Percentiles rank a stretch among this genome's conserved stretches.
Evolutionary conservation across 2,329 filamentous ascomycete species (phyloP).

Genomic region (Ophiostoma ulmi): DNA sequence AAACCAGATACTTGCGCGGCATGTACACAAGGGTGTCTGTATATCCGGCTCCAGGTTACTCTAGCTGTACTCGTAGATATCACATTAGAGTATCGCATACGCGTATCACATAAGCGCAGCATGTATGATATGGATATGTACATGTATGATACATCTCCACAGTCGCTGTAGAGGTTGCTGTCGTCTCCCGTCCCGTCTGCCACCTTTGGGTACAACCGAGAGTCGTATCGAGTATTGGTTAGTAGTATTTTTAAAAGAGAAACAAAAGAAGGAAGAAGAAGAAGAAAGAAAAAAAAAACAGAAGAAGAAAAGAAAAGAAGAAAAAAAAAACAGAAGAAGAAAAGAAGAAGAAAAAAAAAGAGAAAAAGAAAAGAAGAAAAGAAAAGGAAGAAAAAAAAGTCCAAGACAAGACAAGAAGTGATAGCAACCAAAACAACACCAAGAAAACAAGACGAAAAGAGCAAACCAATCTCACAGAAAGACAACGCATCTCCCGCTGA

Average conservation of each 20-base stretch:
- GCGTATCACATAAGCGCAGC: too few species aligned
- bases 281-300: neutral
- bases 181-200: slow-evolving; percentile 6
- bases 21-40: neutral
- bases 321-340: neutral
- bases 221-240: neutral
- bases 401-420: neutral
- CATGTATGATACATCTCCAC: neutral
- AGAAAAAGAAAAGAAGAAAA: neutral
- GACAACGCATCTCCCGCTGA: neutral
- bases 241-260: too few species aligned
- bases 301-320: neutral
- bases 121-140: neutral
- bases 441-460: neutral
- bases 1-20: neutral
- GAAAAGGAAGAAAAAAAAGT: neutral
- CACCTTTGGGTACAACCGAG: neutral
- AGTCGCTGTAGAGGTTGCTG: neutral
- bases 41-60: neutral
- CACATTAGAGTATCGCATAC: neutral
- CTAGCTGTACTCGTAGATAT: neutral
- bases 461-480: neutral
- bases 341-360: neutral
- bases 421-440: too few species aligned
- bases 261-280: neutral